These are phyloP conservation scores for Debaryomyces maramus DNA, from an alignment of 805 yeast species.

Conservation along the genomic window DNA sequence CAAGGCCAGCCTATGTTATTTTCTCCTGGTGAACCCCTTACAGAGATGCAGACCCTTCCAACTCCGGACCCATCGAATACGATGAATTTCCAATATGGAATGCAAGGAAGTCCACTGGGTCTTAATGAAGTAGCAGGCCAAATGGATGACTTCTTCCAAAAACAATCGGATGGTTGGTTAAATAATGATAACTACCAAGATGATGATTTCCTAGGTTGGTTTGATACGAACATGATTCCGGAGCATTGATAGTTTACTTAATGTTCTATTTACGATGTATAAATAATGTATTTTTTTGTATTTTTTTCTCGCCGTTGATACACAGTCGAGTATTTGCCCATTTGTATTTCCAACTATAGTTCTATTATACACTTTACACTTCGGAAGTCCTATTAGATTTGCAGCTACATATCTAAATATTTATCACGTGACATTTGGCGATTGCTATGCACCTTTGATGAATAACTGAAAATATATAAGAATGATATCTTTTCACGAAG, in stretches of 20 bases:
- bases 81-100: conserved; percentile 6
- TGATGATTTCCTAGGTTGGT: conserved; percentile 94
- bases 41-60: conserved; percentile 2
- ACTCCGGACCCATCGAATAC: conserved; percentile 3
- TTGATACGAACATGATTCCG: conserved; percentile 60
- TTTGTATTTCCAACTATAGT: too few relatives aligned
- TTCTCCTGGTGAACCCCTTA: conserved; percentile 3
- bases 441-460: background rate
- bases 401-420: too few relatives aligned
- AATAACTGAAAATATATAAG: background rate
- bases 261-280: background rate
- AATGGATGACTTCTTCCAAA: conserved; percentile 68
- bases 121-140: conserved; percentile 22
- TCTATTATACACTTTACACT: too few relatives aligned
- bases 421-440: conserved; percentile 2
- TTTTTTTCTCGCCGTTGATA: too few relatives aligned
- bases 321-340: too few relatives aligned
- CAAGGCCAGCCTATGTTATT: background rate
- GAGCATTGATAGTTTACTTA: conserved; percentile 8
- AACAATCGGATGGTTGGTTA: conserved; percentile 83
- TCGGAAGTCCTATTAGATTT: too few relatives aligned
- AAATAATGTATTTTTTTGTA: too few relatives aligned
- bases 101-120: conserved; percentile 4
- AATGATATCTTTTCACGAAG: background rate
- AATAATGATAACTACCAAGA: conserved; percentile 57